phyloP scores from a whole-genome alignment of 164 flowering plant species.

The Buxus sempervirens region DNA sequence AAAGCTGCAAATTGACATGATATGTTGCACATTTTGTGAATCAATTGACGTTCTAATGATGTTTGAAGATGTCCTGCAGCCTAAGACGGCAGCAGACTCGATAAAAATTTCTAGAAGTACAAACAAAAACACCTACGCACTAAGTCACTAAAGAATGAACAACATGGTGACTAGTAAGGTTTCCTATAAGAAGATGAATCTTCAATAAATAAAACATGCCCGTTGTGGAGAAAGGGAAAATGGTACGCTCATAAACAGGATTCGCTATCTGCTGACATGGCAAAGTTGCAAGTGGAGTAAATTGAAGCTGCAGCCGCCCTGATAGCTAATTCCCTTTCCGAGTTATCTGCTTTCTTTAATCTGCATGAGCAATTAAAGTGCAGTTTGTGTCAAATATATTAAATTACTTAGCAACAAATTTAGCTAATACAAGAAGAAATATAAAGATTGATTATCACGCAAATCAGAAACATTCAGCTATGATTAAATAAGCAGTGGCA shows the following conservation, averaged over 20 bases:
- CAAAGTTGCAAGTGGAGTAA: constrained; percentile 73
- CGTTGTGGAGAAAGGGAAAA: too few species aligned
- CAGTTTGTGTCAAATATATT: neutral
- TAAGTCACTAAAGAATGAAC: too few species aligned
- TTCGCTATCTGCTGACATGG: constrained; percentile 44
- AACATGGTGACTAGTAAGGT: neutral
- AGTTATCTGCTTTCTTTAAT: constrained; percentile 25
- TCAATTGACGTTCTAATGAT: too few species aligned
- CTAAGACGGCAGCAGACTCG: too few species aligned
- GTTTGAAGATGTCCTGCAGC: too few species aligned
- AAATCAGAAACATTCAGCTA: neutral
- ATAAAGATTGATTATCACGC: neutral
- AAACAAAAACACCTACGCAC: too few species aligned
- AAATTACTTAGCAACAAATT: neutral
- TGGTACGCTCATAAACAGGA: constrained; percentile 34
- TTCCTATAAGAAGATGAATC: neutral
- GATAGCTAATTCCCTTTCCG: constrained; percentile 57
- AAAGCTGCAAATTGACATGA: too few species aligned
- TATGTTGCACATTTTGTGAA: too few species aligned
- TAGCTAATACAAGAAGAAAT: neutral
- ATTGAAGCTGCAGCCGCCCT: constrained; percentile 92
- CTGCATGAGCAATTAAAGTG: constrained; percentile 26
- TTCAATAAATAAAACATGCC: too few species aligned
- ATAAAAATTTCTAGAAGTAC: too few species aligned
- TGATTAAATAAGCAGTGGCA: too few species aligned